phyloP scores from a whole-genome alignment of 2,329 filamentous ascomycete species.

The Verticillium tricorpus region DNA sequence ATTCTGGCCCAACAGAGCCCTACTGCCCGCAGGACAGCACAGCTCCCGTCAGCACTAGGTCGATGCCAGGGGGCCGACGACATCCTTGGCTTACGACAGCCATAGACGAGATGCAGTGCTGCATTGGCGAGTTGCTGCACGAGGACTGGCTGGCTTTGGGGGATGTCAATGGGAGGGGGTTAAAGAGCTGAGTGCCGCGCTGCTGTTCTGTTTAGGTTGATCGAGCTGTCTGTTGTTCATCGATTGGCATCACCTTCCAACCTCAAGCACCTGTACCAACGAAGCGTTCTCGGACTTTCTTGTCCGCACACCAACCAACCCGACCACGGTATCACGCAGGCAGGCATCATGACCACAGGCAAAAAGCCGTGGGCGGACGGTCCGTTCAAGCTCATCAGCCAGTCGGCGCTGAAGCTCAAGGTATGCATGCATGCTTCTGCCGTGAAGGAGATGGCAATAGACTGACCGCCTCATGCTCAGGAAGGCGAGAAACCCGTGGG shows the following conservation, averaged over 20 bases:
- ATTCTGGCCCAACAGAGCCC: not conserved
- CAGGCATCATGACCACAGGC: not conserved
- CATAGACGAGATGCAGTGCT: not conserved
- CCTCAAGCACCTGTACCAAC: no score
- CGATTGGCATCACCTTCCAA: no score
- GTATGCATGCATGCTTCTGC: not conserved
- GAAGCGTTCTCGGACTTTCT: not conserved
- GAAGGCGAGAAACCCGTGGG: conserved; percentile 15
- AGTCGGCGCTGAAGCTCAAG: not conserved
- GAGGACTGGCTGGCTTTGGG: not conserved
- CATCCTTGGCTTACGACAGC: not conserved
- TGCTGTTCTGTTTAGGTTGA: not conserved
- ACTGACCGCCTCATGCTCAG: not conserved
- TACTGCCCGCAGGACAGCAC: not conserved
- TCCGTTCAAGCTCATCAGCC: conserved; percentile 26
- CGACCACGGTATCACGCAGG: no score
- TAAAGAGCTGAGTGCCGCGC: not conserved
- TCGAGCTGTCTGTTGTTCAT: not conserved
- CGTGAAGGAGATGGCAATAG: not conserved
- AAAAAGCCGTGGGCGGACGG: conserved; percentile 25
- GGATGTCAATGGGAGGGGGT: not conserved
- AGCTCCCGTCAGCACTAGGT: not conserved
- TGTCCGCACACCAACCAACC: not conserved
- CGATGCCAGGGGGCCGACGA: not conserved
- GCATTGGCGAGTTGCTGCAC: not conserved